Percentiles rank a stretch among this genome's conserved stretches.
phyloP scores from a whole-genome alignment of 2,329 filamentous ascomycete genomes.

The Fusarium sp. region DNA sequence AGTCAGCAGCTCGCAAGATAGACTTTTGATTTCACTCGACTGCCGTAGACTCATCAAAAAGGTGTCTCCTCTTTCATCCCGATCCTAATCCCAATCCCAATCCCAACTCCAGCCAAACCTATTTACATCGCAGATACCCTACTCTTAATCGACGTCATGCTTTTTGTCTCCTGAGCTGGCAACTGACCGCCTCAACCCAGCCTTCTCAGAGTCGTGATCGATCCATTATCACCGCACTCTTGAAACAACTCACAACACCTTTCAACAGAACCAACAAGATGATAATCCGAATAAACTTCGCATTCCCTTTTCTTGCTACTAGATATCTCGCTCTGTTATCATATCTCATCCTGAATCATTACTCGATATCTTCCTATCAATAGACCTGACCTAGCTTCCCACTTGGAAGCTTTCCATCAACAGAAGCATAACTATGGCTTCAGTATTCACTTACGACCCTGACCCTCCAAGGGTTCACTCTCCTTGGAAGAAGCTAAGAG shows the following conservation, averaged over 20 bases:
- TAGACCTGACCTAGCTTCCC: not conserved
- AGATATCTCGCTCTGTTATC: conserved; percentile 24
- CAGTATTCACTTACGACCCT: conserved; percentile 94
- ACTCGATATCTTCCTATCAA: not conserved
- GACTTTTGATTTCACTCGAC: conserved; percentile 20
- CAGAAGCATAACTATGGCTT: conserved; percentile 74
- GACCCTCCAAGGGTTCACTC: conserved; percentile 90
- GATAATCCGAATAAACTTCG: conserved; percentile 43
- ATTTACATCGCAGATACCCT: not conserved
- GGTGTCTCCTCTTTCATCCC: not conserved
- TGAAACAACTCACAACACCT: conserved; percentile 16
- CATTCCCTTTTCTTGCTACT: conserved; percentile 30
- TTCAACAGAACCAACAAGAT: conserved; percentile 41
- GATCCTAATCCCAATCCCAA: not conserved
- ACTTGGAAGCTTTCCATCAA: not conserved
- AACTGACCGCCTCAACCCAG: conserved; percentile 35
- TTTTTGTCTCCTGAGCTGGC: conserved; percentile 38
- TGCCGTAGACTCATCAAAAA: conserved; percentile 4
- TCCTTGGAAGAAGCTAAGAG: conserved; percentile 80
- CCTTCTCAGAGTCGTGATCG: conserved; percentile 41
- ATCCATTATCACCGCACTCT: conserved; percentile 28
- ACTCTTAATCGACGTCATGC: conserved; percentile 39
- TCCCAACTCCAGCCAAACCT: not conserved
- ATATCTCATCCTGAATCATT: conserved; percentile 33
- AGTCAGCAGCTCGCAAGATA: conserved; percentile 15